Evolutionary conservation across 225 moss, liverwort and hornwort genomes (phyloP).

Genomic region (Straminergon stramineum): DNA sequence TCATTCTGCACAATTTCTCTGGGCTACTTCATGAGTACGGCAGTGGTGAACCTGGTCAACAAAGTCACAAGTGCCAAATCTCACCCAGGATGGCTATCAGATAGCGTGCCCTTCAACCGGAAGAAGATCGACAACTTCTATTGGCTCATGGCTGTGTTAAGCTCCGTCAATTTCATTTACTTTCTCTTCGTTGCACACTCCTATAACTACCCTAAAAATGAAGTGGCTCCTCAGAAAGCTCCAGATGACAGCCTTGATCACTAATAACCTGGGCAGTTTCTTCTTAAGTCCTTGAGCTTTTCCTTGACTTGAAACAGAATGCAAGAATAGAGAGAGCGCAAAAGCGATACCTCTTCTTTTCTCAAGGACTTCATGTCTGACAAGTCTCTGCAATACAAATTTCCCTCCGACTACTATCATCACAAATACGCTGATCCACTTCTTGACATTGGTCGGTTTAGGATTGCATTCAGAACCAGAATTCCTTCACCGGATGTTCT

Average conservation of each 20-base stretch:
- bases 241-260: neutral
- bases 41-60: conserved; percentile 19
- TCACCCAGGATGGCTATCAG: conserved; percentile 20
- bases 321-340: neutral
- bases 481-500: neutral
- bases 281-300: neutral
- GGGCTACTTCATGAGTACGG: conserved; percentile 27
- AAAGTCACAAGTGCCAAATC: neutral
- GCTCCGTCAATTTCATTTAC: conserved; percentile 2
- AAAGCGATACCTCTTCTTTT: neutral
- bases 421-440: neutral
- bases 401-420: neutral
- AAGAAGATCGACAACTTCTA: conserved; percentile 22
- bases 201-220: neutral
- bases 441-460: neutral
- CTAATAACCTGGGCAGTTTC: neutral
- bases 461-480: neutral
- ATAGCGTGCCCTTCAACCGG: conserved; percentile 16
- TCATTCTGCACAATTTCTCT: conserved; percentile 33
- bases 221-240: neutral
- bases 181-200: conserved; percentile 2
- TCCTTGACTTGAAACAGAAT: neutral
- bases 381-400: neutral
- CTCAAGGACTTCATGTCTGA: neutral
- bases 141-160: conserved; percentile 22